Percentiles rank a stretch among this genome's conserved stretches.
Conservation (phyloP, 78 protist genomes). For the Chrysochromulina tobinii region DNA sequence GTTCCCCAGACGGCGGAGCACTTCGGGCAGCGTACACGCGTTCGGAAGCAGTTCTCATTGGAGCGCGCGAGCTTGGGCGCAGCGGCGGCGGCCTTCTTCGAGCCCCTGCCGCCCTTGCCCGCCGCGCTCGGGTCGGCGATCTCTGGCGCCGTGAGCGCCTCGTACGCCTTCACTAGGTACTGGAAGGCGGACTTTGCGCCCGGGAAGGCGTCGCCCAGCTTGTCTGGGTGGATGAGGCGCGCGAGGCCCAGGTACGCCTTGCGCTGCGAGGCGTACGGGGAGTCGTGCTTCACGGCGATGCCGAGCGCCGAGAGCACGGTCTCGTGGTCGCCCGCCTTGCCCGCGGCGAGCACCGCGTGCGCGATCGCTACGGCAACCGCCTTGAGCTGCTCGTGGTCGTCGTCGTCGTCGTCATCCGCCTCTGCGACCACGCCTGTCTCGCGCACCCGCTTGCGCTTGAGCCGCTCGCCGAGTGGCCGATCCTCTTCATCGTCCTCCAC, state of each 20-base stretch:
- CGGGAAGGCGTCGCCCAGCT: neutral
- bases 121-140: too few species aligned
- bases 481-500: too few species aligned
- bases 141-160: neutral
- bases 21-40: neutral
- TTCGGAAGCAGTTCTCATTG: neutral
- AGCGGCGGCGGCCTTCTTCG: neutral
- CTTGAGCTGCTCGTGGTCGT: too few species aligned
- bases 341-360: neutral
- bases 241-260: neutral
- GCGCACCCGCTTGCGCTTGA: too few species aligned
- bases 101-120: neutral
- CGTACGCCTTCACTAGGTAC: neutral
- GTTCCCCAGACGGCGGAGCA: neutral
- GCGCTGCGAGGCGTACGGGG: neutral
- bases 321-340: neutral
- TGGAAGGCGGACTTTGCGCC: neutral
- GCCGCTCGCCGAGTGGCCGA: too few species aligned
- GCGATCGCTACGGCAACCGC: neutral
- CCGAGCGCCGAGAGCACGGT: neutral
- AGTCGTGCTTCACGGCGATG: neutral
- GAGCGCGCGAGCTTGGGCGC: neutral
- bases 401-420: too few species aligned
- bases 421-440: too few species aligned
- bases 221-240: slow-evolving; percentile 10